phyloP scores from a whole-genome alignment of 257 asterid genomes.

The Jaltomata sinuosa region DNA sequence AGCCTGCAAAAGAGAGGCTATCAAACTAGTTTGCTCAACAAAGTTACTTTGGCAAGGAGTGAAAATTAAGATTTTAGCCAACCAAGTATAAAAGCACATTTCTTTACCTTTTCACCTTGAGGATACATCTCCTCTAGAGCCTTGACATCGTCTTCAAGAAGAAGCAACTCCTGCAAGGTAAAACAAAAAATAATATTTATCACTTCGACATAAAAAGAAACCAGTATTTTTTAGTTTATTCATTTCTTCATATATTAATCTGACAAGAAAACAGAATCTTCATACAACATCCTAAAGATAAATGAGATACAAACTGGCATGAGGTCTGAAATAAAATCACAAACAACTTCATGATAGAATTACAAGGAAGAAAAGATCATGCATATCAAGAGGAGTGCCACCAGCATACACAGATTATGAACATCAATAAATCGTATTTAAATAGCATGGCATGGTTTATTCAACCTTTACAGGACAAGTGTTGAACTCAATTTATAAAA shows the following conservation, averaged over 20 bases:
- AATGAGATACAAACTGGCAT: background rate
- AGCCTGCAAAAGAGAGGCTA: conserved; percentile 46
- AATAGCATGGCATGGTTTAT: background rate
- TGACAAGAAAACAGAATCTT: background rate
- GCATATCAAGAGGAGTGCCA: background rate
- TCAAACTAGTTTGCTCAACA: background rate
- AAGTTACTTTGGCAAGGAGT: background rate
- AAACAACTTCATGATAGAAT: background rate
- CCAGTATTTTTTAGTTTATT: background rate
- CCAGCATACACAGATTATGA: background rate
- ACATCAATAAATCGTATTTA: background rate
- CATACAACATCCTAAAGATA: background rate
- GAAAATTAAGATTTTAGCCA: background rate
- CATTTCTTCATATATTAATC: background rate
- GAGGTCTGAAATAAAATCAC: background rate
- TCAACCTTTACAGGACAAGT: background rate
- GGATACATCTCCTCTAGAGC: conserved; percentile 99
- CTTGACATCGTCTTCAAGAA: conserved; percentile 89
- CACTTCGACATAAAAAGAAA: background rate
- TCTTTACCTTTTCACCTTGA: conserved; percentile 95
- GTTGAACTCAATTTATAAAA: background rate
- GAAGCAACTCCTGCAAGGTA: conserved; percentile 72
- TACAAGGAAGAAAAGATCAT: background rate
- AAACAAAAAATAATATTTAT: background rate
- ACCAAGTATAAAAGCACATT: background rate